Evolutionary conservation across 176 grass and related monocot species (phyloP).

Genomic region (Luzula sylvatica): DNA sequence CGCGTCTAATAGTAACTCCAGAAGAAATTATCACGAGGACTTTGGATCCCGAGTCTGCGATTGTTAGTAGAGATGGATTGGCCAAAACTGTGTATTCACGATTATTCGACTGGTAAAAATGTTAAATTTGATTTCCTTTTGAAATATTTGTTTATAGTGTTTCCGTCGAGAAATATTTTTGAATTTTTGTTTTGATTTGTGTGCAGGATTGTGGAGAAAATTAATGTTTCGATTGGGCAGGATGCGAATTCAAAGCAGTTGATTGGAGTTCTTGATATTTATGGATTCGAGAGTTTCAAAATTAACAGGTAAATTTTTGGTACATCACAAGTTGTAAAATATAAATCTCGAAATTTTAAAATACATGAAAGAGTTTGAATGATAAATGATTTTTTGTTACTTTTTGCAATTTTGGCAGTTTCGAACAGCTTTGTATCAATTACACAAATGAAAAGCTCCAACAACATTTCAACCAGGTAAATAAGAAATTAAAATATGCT

Average conservation of each 20-base stretch:
- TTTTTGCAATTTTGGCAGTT: conserved; percentile 34
- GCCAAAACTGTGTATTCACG: conserved; percentile 97
- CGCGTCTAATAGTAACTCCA: conserved; percentile 88
- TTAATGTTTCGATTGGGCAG: conserved; percentile 98
- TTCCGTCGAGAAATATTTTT: neutral
- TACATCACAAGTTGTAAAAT: neutral
- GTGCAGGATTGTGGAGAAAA: conserved; percentile 95
- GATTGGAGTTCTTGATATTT: conserved; percentile 99
- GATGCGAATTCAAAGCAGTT: conserved; percentile 91
- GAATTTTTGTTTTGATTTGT: conserved; percentile 17
- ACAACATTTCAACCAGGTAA: conserved; percentile 99
- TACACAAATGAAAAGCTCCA: conserved; percentile 99
- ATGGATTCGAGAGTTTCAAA: conserved; percentile 99
- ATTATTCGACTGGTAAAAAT: conserved; percentile 91
- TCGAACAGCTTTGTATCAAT: conserved; percentile 97
- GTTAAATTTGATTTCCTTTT: neutral
- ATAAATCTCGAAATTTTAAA: conserved; percentile 3
- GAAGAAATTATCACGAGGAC: conserved; percentile 99
- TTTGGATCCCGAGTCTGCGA: conserved; percentile 85
- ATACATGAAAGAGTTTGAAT: conserved; percentile 10
- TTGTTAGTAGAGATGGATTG: conserved; percentile 93
- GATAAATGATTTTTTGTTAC: conserved; percentile 20
- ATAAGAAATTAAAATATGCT: neutral
- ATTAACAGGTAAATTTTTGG: conserved; percentile 64
- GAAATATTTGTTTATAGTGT: neutral